phyloP scores from a whole-genome alignment of 345 rosid species.

The Triadica sebifera region DNA sequence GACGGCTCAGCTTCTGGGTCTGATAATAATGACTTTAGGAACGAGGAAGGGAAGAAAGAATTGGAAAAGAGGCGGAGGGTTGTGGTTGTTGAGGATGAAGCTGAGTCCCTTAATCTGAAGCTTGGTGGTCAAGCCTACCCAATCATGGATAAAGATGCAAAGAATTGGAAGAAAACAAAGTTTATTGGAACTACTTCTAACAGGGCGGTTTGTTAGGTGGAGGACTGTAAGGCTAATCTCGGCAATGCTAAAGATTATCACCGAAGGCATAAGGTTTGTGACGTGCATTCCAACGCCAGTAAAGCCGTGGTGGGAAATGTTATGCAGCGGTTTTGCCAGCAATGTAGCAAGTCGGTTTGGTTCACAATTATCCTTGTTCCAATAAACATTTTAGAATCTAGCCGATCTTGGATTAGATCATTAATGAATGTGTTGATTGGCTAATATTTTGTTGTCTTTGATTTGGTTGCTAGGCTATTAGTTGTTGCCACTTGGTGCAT shows the following conservation, averaged over 20 bases:
- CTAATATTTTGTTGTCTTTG: too few relatives aligned
- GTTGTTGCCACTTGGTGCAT: too few relatives aligned
- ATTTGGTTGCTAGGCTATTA: too few relatives aligned
- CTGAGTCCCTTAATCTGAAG: slow-evolving; percentile 60
- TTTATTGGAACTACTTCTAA: slow-evolving; percentile 42
- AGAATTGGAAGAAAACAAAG: slow-evolving; percentile 64
- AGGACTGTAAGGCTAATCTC: slow-evolving; percentile 32
- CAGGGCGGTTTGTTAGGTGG: slow-evolving; percentile 71
- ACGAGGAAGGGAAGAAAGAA: slow-evolving; percentile 48
- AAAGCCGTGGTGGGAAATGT: slow-evolving; percentile 23
- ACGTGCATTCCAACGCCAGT: slow-evolving; percentile 30
- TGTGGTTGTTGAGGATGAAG: slow-evolving; percentile 36
- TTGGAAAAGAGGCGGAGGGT: slow-evolving; percentile 76
- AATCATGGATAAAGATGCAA: slow-evolving; percentile 47
- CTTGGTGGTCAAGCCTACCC: slow-evolving; percentile 64
- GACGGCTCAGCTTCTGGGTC: slow-evolving; percentile 68
- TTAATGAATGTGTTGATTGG: too few relatives aligned
- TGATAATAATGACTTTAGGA: slow-evolving; percentile 34
- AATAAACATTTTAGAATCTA: background rate
- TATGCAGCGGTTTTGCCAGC: slow-evolving; percentile 35
- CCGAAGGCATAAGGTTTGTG: slow-evolving; percentile 33
- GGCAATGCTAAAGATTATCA: slow-evolving; percentile 31
- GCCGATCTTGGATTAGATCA: background rate
- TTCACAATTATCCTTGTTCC: background rate
- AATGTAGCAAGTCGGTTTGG: slow-evolving; percentile 34